These are phyloP conservation scores for Maudiozyma barnettii DNA, from an alignment of 805 yeast genomes.

Conservation along the genomic window DNA sequence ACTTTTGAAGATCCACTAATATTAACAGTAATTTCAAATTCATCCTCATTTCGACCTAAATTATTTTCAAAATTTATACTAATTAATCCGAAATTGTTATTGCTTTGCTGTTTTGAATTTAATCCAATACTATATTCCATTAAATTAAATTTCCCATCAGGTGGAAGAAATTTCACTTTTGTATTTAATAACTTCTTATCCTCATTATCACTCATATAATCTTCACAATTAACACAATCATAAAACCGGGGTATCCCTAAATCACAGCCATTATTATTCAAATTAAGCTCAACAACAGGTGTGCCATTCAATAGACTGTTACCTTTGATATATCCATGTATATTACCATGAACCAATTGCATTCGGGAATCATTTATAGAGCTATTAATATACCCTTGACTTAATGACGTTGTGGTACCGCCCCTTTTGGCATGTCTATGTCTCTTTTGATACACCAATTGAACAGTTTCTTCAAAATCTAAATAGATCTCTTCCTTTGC, in stretches of 20 bases:
- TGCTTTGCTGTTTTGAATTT: conserved; percentile 8
- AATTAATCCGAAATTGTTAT: conserved; percentile 19
- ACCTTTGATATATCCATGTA: conserved; percentile 56
- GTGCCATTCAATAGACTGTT: conserved; percentile 64
- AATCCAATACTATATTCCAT: conserved; percentile 57
- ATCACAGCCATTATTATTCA: conserved; percentile 39
- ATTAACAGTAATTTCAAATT: conserved; percentile 30
- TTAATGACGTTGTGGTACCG: not conserved
- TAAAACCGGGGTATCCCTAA: conserved; percentile 61
- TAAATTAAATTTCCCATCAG: conserved; percentile 66
- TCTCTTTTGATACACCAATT: conserved; percentile 36
- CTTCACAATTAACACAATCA: conserved; percentile 47
- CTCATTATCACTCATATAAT: not conserved
- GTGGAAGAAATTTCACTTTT: conserved; percentile 63
- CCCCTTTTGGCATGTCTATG: not conserved
- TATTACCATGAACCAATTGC: conserved; percentile 24
- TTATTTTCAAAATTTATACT: conserved; percentile 24
- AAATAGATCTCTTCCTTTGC: conserved; percentile 79
- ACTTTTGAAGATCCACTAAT: conserved; percentile 35
- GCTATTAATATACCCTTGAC: not conserved
- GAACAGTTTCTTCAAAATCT: conserved; percentile 63
- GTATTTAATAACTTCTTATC: conserved; percentile 1
- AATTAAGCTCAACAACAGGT: conserved; percentile 56
- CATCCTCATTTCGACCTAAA: conserved; percentile 31
- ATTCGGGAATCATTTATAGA: not conserved